Evolutionary conservation across 192 early-diverging fungal species (phyloP), one percentile per base, ranked within the genome.

Genomic region (Chytriomyces sp.): DNA sequence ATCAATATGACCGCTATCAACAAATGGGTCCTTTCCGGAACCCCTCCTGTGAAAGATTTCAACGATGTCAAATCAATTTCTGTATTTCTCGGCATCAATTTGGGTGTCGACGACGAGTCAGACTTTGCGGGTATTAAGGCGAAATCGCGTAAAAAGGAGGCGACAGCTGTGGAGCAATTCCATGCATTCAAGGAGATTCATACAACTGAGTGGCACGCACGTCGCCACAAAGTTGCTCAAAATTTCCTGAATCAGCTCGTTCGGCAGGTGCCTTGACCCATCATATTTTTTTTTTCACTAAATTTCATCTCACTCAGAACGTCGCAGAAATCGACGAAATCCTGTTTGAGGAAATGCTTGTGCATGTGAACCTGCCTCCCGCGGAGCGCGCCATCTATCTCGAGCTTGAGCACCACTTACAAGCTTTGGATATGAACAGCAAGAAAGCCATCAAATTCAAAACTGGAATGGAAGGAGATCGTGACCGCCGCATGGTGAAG

Each of bases 261-360:
- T 31, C 73, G 82, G 7, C 44, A 49, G 44, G 44, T 49, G 44
- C 14, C 17, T 49, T 49, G 14, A n/a, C n/a, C 22, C 44, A 49
- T n/a, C 17, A 49, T 49, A 49, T 2, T 2, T 49, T 49, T 22
- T 22, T 49, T 49, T 22, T 14, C 44, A 49, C 17, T 49, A n/a
- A 1, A 49, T 49, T n/a, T n/a, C 44, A 14, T 14, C 14, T 49
- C 2, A 49, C n/a, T 17, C 77, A 80, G 56, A 83, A 83, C 55
- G 60, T 83, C 55, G 82, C 82, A 5, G 82, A 80, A 58, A 80
- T 83, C 55, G 79, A 78, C 55, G 79, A 81, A 41, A 83, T 83
- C 30, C 70, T 75, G 6, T n/a, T 57, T 5, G 70, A 70, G 39
- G 74, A 78, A 41, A 38, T 71, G 28, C 5, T 70, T 25, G 17